Conservation (phyloP, 148 eudicot genomes). For the Agrostemma githago region DNA sequence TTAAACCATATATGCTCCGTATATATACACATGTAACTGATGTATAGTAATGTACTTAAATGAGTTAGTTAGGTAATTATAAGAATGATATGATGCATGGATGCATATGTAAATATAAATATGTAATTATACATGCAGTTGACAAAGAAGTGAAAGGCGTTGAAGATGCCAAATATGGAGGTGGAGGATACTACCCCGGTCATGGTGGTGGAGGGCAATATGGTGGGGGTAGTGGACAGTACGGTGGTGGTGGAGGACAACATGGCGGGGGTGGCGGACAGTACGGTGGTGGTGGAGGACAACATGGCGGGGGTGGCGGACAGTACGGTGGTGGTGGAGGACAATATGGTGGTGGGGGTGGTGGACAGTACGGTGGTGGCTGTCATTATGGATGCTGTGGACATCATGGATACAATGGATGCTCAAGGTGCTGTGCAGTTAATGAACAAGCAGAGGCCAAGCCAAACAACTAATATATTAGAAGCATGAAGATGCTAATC, state of each 20-base stretch:
- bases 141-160: background rate
- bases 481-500: background rate
- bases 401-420: background rate
- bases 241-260: background rate
- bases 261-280: background rate
- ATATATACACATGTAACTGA: too few species aligned
- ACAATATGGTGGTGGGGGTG: conserved; percentile 1
- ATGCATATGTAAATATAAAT: background rate
- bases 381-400: conserved; percentile 4
- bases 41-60: background rate
- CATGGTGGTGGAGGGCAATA: background rate
- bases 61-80: too few species aligned
- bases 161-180: conserved; percentile 3
- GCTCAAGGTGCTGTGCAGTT: conserved; percentile 3
- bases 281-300: background rate
- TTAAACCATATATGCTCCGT: too few species aligned
- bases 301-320: background rate
- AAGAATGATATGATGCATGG: background rate
- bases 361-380: conserved; percentile 3
- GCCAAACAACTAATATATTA: background rate
- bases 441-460: background rate
- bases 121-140: background rate
- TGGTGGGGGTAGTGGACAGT: background rate
- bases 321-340: background rate
- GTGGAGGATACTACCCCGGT: background rate